phyloP scores from a whole-genome alignment of 2,329 filamentous ascomycete species.

The Ambrosiella xylebori region DNA sequence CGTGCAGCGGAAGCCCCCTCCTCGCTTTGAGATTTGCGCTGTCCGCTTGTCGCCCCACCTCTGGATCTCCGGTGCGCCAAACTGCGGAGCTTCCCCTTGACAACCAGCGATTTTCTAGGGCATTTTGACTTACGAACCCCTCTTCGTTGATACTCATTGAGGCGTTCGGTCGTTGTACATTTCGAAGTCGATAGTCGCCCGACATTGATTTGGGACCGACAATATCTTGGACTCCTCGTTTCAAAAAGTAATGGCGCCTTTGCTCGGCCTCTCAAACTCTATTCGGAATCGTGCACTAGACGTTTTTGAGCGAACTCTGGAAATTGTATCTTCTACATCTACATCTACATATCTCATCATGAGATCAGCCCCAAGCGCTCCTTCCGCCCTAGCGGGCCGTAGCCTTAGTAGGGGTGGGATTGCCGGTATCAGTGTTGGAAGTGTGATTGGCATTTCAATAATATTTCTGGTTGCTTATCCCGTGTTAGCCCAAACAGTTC shows the following conservation, averaged over 20 bases:
- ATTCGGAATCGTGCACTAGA: background rate
- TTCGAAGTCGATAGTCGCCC: too few relatives aligned
- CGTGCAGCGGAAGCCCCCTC: background rate
- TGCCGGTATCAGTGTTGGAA: constrained; percentile 40
- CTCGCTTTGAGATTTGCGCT: background rate
- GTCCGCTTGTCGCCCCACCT: background rate
- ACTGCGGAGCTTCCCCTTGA: too few relatives aligned
- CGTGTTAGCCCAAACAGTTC: constrained; percentile 12
- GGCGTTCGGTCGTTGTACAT: too few relatives aligned
- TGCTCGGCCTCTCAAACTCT: background rate
- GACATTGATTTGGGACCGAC: too few relatives aligned
- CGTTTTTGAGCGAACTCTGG: background rate
- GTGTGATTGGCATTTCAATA: constrained; percentile 18
- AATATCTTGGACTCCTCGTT: background rate
- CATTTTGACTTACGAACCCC: too few relatives aligned
- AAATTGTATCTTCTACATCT: background rate
- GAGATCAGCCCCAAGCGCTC: background rate
- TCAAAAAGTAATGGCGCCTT: background rate
- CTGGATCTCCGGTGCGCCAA: too few relatives aligned
- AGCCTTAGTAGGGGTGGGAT: constrained; percentile 30
- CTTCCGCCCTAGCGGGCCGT: constrained; percentile 1
- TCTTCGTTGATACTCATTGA: too few relatives aligned
- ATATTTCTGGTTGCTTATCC: constrained; percentile 13
- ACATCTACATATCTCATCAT: background rate
- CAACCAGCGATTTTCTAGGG: too few relatives aligned